Conservation (phyloP, 768 basidiomycete species). For the Kockovaella imperatae region DNA sequence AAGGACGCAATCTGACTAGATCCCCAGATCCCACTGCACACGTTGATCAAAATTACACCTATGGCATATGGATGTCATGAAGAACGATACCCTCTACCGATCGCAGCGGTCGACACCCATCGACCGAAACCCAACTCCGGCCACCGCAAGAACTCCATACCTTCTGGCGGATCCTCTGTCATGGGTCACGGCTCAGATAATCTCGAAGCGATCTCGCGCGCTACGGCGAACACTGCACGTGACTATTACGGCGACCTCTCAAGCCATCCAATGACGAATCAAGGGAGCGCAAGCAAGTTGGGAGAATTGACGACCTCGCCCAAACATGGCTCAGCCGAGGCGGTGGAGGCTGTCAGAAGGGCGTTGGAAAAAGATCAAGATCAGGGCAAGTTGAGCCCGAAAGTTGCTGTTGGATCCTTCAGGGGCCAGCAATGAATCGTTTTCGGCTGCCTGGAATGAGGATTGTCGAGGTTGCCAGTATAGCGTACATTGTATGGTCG, state of each 20-base stretch:
- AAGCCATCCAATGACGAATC: neutral
- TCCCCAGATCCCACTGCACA: constrained; percentile 56
- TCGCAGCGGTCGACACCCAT: constrained; percentile 89
- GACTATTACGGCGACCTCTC: constrained; percentile 29
- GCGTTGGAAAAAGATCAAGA: constrained; percentile 17
- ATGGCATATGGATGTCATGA: constrained; percentile 99
- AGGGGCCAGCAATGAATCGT: no score
- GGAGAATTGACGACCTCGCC: neutral
- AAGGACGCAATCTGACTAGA: neutral
- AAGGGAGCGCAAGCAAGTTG: neutral
- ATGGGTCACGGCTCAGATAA: neutral
- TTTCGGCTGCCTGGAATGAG: no score
- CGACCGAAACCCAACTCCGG: constrained; percentile 57
- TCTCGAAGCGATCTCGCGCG: neutral
- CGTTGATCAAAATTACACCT: constrained; percentile 95
- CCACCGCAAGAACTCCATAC: constrained; percentile 5
- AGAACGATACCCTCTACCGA: constrained; percentile 83
- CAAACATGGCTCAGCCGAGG: neutral
- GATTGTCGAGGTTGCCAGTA: no score
- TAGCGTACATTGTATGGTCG: no score
- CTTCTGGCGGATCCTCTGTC: neutral
- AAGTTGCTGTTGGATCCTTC: no score
- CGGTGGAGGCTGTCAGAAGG: constrained; percentile 3
- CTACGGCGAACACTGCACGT: constrained; percentile 1
- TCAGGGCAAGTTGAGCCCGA: constrained; percentile 23